These are phyloP conservation scores for Geum urbanum DNA, from an alignment of 306 rosid species.

Conservation along the genomic window DNA sequence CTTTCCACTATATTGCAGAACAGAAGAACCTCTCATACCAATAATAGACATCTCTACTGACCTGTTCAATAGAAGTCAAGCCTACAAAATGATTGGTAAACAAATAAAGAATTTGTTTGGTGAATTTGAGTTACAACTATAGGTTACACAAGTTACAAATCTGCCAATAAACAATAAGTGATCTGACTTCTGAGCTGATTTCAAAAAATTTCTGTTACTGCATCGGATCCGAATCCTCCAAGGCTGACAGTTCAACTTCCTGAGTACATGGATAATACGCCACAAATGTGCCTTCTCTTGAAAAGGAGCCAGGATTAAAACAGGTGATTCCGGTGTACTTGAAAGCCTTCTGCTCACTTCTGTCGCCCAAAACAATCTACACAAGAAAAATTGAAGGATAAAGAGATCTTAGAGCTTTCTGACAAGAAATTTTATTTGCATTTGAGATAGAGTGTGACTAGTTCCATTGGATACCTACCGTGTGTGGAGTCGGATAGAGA, in stretches of 20 bases:
- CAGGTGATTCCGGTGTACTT: slow-evolving; percentile 89
- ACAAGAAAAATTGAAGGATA: slow-evolving; percentile 26
- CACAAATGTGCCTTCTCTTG: slow-evolving; percentile 70
- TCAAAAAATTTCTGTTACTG: slow-evolving; percentile 19
- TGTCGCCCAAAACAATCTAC: slow-evolving; percentile 83
- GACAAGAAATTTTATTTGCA: background rate
- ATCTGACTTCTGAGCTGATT: slow-evolving; percentile 10
- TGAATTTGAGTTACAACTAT: slow-evolving; percentile 11
- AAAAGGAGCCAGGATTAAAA: slow-evolving; percentile 86
- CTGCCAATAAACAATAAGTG: slow-evolving; percentile 5
- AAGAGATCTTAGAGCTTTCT: slow-evolving; percentile 14
- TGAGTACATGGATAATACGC: slow-evolving; percentile 81
- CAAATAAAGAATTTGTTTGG: background rate
- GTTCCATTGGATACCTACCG: slow-evolving; percentile 61
- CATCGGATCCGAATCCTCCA: slow-evolving; percentile 27
- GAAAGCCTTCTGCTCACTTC: slow-evolving; percentile 83
- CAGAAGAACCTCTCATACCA: background rate
- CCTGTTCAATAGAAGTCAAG: slow-evolving; percentile 25
- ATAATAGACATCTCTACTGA: background rate
- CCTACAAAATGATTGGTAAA: background rate
- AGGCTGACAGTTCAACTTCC: slow-evolving; percentile 83
- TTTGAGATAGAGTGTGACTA: background rate
- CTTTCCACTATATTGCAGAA: background rate
- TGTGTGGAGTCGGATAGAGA: slow-evolving; percentile 88
- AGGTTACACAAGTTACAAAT: background rate